Conservation (phyloP, 2,329 filamentous ascomycete genomes). For the Colletotrichum sp. region DNA sequence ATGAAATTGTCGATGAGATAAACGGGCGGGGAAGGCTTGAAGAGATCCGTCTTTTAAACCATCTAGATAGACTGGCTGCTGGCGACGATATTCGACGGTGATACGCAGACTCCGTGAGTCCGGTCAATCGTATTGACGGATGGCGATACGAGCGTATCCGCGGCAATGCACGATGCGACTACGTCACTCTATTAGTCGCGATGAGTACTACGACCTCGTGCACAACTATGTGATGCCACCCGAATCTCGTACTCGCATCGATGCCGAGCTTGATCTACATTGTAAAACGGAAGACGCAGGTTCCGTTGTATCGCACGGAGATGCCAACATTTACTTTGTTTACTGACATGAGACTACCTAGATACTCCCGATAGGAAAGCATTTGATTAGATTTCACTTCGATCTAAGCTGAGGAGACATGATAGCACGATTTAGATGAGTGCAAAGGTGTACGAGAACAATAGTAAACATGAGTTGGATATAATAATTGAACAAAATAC, state of each 20-base stretch:
- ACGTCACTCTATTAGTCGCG: background rate
- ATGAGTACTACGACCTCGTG: background rate
- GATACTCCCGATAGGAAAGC: background rate
- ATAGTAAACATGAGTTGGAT: background rate
- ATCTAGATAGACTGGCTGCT: background rate
- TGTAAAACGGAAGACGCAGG: background rate
- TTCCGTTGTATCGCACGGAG: background rate
- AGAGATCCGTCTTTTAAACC: background rate
- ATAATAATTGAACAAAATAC: background rate
- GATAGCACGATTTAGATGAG: background rate
- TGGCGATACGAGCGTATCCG: background rate
- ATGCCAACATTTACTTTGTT: background rate
- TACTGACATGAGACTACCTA: too few relatives aligned
- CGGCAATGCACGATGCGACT: background rate
- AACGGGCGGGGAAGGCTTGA: background rate
- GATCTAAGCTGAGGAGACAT: accelerated
- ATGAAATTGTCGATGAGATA: background rate
- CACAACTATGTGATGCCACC: background rate
- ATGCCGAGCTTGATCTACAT: background rate
- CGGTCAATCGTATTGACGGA: background rate
- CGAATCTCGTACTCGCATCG: background rate
- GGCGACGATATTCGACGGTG: background rate
- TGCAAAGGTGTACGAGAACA: background rate
- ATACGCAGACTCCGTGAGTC: background rate
- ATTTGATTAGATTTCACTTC: background rate